These are phyloP conservation scores for Diaporthe eres DNA, from an alignment of 2,329 filamentous ascomycete species.

Conservation along the genomic window DNA sequence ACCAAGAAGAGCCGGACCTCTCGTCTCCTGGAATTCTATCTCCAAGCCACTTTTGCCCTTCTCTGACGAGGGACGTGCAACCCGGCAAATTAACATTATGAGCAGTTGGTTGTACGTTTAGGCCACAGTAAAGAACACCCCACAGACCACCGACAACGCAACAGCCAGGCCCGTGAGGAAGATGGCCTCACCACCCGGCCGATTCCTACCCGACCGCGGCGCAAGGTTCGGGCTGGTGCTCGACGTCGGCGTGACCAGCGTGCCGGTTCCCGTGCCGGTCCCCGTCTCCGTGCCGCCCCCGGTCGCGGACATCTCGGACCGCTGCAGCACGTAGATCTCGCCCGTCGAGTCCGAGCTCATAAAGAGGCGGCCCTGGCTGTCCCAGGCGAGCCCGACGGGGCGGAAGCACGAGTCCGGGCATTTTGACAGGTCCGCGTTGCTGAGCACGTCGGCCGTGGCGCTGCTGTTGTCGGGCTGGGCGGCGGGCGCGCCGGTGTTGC, in stretches of 20 bases:
- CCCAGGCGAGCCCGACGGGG: conserved; percentile 71
- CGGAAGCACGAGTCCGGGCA: conserved; percentile 74
- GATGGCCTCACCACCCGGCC: conserved; percentile 34
- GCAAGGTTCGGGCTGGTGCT: conserved; percentile 42
- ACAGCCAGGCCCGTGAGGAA: conserved; percentile 43
- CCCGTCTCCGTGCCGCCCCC: not conserved
- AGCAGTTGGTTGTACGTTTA: conserved; percentile 17
- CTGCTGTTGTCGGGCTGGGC: conserved; percentile 58
- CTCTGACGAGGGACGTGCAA: conserved; percentile 19
- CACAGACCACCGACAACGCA: conserved; percentile 43
- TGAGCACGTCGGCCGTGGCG: conserved; percentile 66
- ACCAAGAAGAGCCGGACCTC: not conserved
- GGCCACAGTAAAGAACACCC: conserved; percentile 40
- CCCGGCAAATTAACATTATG: not conserved
- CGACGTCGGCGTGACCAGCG: conserved; percentile 41
- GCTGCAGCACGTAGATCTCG: conserved; percentile 72
- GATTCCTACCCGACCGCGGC: conserved; percentile 38
- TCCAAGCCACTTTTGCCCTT: not conserved
- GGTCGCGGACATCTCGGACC: conserved; percentile 41
- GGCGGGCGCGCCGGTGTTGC: conserved; percentile 57
- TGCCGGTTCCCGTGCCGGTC: conserved; percentile 36
- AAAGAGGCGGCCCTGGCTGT: conserved; percentile 68
- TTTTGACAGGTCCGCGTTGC: conserved; percentile 64
- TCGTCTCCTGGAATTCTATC: not conserved
- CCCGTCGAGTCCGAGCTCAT: conserved; percentile 75